A percentile compares a stretch with the other conserved stretches of the same genome.
Conservation (phyloP, 1,139 yeast species). For the Pichia sp. region DNA sequence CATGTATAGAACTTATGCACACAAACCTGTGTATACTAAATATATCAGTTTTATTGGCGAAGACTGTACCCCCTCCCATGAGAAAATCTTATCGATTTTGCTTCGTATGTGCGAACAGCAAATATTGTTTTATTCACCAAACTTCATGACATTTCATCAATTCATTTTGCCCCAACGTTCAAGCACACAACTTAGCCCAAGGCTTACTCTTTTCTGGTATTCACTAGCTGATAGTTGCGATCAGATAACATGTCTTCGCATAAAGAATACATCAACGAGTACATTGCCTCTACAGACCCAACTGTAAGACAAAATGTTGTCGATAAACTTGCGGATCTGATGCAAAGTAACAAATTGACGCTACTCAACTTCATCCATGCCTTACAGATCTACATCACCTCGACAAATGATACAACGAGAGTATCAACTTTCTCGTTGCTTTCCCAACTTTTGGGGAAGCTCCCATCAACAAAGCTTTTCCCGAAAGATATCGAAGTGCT, state of each 20-base stretch:
- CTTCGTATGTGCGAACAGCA: not conserved
- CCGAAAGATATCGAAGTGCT: constrained; percentile 68
- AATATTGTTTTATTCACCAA: not conserved
- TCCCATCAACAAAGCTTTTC: constrained; percentile 41
- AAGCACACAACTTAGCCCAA: not conserved
- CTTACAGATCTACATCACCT: constrained; percentile 46
- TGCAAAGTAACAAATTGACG: constrained; percentile 12
- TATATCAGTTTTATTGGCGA: not conserved
- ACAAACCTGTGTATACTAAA: not conserved
- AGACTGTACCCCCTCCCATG: not conserved
- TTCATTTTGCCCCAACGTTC: not conserved
- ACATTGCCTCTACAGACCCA: constrained; percentile 11
- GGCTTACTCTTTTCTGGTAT: too few species aligned
- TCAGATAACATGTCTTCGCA: constrained; percentile 9
- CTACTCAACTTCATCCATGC: constrained; percentile 17
- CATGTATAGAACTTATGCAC: not conserved
- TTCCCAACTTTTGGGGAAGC: constrained; percentile 42
- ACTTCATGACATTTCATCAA: too few species aligned
- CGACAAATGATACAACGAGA: constrained; percentile 57
- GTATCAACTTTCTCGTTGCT: constrained; percentile 56
- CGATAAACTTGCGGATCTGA: constrained; percentile 7
- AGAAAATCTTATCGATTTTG: not conserved
- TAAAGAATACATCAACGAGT: constrained; percentile 15
- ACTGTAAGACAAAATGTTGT: constrained; percentile 1
- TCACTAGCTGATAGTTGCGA: too few species aligned